Base-by-base conservation (phyloP, 495 filamentous ascomycete genomes). In the Aspergillus wentii region DNA sequence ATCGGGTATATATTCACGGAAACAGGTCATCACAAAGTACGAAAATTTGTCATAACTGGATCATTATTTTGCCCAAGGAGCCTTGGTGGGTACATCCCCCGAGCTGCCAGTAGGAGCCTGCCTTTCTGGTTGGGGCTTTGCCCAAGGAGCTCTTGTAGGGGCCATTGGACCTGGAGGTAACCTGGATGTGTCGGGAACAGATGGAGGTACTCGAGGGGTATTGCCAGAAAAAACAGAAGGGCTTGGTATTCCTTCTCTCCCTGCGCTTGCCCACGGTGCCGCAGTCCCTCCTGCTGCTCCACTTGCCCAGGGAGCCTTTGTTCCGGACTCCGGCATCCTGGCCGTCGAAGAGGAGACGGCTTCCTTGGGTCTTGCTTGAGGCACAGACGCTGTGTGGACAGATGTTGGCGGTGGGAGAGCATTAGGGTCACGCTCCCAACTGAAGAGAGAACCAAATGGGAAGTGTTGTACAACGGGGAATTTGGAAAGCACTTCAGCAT, bases 401-500 rank as follows among this genome's bases (percentile, higher is more conserved):
- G 73, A 71, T 7, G 62, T 43, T 11, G 57, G 54, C 1, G 71
- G 67, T 1, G 48, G 38, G 2, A 62, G 33, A 0, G 83, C 82
- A 39, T 73, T 63, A 0, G 86, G 83, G 51, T 94, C 83, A 32
- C 62, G 64, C 10, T 92, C 85, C 85, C 86, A 95, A 41, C 70
- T 77, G 56, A 94, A 92, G 8, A 96, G 61, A 20, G 81, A 85
- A 20, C 90, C 90, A 43, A 85, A 83, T 6, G 67, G 74, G 42
- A 85, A 85, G 49, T 85, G 80, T 50, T 85, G 80, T 16, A 85
- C 78, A 13, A 84, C 80, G 1, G 80, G 80, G 47, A 82, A 85
- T 45, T 84, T 85, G 4, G 76, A 77, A 14, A 85, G 64, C 10
- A 84, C 80, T 54, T 85, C 80, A 0, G 74, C 80, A 35, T 77